Evolutionary conservation across 371 early-diverging fungal genomes (phyloP), one percentile per base, ranked within the genome.

Genomic region (Circinella minor): DNA sequence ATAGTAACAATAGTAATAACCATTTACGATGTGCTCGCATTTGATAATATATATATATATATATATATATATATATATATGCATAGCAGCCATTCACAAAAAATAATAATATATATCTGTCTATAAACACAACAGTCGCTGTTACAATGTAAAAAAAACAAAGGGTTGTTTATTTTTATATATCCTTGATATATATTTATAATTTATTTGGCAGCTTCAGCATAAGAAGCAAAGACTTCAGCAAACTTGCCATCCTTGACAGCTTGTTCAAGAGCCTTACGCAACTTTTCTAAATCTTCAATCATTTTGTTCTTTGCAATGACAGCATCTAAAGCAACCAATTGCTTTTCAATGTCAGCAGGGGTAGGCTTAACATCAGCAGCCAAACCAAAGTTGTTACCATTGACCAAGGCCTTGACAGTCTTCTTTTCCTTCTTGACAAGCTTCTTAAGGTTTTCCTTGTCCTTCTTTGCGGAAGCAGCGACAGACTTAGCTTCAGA

Each of bases 391-490:
- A 92, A 93, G 88, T 92, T 91, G 87, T 92, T 83, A 46, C 86
- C 90, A 77, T 92, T 89, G 76, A 95, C 79, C 64, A 94, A 72
- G n/a, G 86, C 77, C 86, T 93, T 92, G 77, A 97, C 88, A 68
- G 85, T 88, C 87, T 96, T 97, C 90, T 95, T 94, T 80, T 95
- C 95, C 88, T 94, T 95, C 82, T 92, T 91, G 75, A 95, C 84
- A 54, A 81, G 87, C 78, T 93, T 93, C 89, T 96, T 96, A 68
- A 82, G 76, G 66, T 82, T 79, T 69, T 90, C 90, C 84, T 91
- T 90, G 74, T 79, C 86, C 83, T 88, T 90, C 86, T 93, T 94
- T 72, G 84, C 88, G 55, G 79, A 78, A 69, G 76, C 92, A 71
- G 82, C 77, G 36, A 78, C 80, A 55, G 70, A 81, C 82, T 93